Conservation (phyloP, 306 rosid genomes). For the Casuarina equisetifolia region DNA sequence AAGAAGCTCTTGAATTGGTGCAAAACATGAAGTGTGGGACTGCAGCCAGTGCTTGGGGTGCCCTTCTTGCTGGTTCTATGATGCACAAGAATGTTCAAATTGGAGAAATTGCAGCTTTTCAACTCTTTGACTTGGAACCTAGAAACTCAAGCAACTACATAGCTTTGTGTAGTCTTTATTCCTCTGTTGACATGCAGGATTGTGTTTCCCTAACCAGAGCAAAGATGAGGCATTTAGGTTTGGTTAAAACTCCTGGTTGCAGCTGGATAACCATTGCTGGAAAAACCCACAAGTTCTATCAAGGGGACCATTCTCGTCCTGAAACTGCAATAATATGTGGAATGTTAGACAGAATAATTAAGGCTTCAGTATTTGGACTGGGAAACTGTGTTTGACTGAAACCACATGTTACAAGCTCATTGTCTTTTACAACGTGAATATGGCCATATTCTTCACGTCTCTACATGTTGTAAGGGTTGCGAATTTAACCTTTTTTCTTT, state of each 20-base stretch:
- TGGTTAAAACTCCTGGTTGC: slow-evolving; percentile 64
- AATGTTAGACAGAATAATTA: slow-evolving; percentile 33
- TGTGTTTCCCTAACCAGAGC: slow-evolving; percentile 40
- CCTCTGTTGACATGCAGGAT: slow-evolving; percentile 37
- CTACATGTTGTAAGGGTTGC: background rate
- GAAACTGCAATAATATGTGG: slow-evolving; percentile 29
- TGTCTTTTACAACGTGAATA: background rate
- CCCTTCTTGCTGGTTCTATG: slow-evolving; percentile 69
- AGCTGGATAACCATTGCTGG: slow-evolving; percentile 62
- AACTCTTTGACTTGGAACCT: slow-evolving; percentile 65
- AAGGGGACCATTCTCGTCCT: slow-evolving; percentile 52
- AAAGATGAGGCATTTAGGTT: slow-evolving; percentile 53
- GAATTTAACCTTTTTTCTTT: background rate
- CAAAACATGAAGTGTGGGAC: slow-evolving; percentile 34
- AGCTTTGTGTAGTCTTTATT: slow-evolving; percentile 58
- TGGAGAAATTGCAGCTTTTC: slow-evolving; percentile 68
- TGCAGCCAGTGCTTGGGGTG: slow-evolving; percentile 73
- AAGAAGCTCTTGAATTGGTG: slow-evolving; percentile 54
- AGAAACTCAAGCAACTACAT: slow-evolving; percentile 62
- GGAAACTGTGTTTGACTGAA: slow-evolving; percentile 1
- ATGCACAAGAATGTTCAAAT: slow-evolving; percentile 63
- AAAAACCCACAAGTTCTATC: slow-evolving; percentile 44
- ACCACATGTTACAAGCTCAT: background rate
- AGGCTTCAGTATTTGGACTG: slow-evolving; percentile 18
- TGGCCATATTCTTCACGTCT: background rate